Conservation (phyloP, 2,329 filamentous ascomycete species). For the Venturia pyrina region DNA sequence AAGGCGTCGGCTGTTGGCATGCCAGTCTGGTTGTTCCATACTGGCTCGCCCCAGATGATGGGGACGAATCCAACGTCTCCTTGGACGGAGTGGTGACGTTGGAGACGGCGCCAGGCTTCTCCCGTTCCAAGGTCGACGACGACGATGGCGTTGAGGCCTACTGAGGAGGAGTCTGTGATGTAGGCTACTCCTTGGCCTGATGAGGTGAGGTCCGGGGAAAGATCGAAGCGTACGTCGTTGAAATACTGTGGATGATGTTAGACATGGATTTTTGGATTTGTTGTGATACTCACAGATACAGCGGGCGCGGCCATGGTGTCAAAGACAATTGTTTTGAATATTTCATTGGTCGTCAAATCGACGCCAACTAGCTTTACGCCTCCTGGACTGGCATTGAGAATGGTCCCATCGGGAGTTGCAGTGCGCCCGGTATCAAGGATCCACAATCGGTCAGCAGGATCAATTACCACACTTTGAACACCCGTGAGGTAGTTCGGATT, state of each 20-base stretch:
- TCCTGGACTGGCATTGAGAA: conserved; percentile 35
- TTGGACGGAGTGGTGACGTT: conserved; percentile 31
- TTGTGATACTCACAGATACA: conserved; percentile 18
- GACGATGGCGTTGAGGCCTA: conserved; percentile 41
- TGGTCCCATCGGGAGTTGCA: conserved; percentile 31
- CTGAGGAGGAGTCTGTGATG: conserved; percentile 41
- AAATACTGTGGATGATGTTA: conserved; percentile 40
- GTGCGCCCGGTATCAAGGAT: conserved; percentile 44
- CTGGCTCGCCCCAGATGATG: conserved; percentile 38
- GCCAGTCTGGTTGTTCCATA: conserved; percentile 32
- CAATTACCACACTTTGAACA: conserved; percentile 43
- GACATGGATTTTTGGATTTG: conserved; percentile 21
- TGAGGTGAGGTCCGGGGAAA: conserved; percentile 29
- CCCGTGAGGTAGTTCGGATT: conserved; percentile 41
- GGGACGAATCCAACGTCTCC: conserved; percentile 36
- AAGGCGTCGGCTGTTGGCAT: conserved; percentile 28
- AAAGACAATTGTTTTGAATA: conserved; percentile 44
- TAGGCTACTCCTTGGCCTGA: conserved; percentile 32
- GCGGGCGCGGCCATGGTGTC: not conserved
- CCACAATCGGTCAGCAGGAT: conserved; percentile 41
- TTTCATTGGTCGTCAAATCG: conserved; percentile 33
- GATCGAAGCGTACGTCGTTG: conserved; percentile 45
- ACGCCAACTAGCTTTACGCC: conserved; percentile 43
- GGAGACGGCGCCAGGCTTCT: conserved; percentile 40
- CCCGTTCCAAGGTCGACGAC: conserved; percentile 41